Conservation (phyloP, 768 basidiomycete genomes). For the Pleurotus tuoliensis region DNA sequence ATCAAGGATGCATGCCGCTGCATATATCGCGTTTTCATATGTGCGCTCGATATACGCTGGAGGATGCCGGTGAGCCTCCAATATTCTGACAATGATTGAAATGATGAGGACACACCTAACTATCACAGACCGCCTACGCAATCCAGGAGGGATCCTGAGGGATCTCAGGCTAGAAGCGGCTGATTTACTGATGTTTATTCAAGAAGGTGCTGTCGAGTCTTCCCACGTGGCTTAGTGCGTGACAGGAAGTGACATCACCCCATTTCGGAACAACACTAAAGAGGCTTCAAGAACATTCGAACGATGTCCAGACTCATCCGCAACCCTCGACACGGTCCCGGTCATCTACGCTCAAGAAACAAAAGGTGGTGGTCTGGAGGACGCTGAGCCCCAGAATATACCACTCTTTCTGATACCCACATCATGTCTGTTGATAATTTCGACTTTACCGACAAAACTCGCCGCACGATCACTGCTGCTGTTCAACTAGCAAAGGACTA, state of each 20-base stretch:
- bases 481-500: conserved; percentile 83
- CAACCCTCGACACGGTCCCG: background rate
- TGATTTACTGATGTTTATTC: too few relatives aligned
- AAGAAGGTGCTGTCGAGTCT: too few relatives aligned
- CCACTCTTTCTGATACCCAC: conserved; percentile 1
- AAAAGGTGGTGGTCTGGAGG: background rate
- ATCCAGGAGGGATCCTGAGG: too few relatives aligned
- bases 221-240: background rate
- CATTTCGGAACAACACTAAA: too few relatives aligned
- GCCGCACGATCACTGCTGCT: conserved; percentile 64
- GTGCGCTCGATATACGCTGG: too few relatives aligned
- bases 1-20: too few relatives aligned
- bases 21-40: too few relatives aligned
- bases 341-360: background rate
- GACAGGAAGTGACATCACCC: background rate
- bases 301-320: background rate
- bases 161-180: too few relatives aligned
- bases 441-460: conserved; percentile 86
- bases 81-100: too few relatives aligned
- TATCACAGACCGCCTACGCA: too few relatives aligned
- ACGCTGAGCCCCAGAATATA: background rate
- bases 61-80: too few relatives aligned
- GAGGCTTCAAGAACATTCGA: conserved; percentile 8
- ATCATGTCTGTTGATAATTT: conserved; percentile 46
- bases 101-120: too few relatives aligned